Evolutionary conservation across 371 early-diverging fungal species (phyloP).

Genomic region (Batkoa obscura): DNA sequence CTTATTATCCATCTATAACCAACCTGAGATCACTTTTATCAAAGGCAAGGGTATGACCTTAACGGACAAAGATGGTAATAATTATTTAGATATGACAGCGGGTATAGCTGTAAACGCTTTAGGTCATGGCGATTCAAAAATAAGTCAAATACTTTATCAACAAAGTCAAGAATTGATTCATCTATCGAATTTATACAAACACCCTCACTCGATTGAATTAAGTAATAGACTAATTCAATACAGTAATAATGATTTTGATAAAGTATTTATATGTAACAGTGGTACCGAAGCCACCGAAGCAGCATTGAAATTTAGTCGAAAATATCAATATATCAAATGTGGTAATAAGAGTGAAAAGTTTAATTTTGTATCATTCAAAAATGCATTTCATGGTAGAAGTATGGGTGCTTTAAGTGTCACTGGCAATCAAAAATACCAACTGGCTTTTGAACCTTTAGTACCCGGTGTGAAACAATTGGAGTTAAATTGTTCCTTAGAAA

Average conservation of each 20-base stretch:
- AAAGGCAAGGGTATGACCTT: too few species aligned
- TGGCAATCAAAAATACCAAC: slow-evolving; percentile 74
- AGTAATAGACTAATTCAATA: slow-evolving; percentile 42
- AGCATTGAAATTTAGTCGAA: slow-evolving; percentile 86
- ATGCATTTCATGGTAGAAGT: slow-evolving; percentile 89
- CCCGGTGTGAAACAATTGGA: slow-evolving; percentile 57
- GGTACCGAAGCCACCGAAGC: slow-evolving; percentile 88
- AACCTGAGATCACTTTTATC: too few species aligned
- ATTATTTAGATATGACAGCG: slow-evolving; percentile 66
- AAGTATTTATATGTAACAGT: slow-evolving; percentile 74
- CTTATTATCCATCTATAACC: too few species aligned
- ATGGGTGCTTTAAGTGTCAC: slow-evolving; percentile 88
- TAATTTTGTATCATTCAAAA: slow-evolving; percentile 56
- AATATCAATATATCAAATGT: slow-evolving; percentile 36
- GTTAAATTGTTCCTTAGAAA: slow-evolving; percentile 33
- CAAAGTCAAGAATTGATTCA: slow-evolving; percentile 62
- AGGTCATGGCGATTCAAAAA: slow-evolving; percentile 57
- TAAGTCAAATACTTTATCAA: slow-evolving; percentile 43
- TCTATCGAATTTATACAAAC: slow-evolving; percentile 65
- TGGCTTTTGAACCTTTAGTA: slow-evolving; percentile 71
- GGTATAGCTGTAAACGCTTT: slow-evolving; percentile 83
- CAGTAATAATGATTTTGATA: slow-evolving; percentile 23
- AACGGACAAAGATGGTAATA: too few species aligned
- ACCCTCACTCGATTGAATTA: slow-evolving; percentile 48
- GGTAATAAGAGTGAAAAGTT: slow-evolving; percentile 17